A percentile compares a stretch with the other conserved stretches of the same genome.
phyloP scores from a whole-genome alignment of 192 early-diverging fungal genomes.

The Endogone sp. region DNA sequence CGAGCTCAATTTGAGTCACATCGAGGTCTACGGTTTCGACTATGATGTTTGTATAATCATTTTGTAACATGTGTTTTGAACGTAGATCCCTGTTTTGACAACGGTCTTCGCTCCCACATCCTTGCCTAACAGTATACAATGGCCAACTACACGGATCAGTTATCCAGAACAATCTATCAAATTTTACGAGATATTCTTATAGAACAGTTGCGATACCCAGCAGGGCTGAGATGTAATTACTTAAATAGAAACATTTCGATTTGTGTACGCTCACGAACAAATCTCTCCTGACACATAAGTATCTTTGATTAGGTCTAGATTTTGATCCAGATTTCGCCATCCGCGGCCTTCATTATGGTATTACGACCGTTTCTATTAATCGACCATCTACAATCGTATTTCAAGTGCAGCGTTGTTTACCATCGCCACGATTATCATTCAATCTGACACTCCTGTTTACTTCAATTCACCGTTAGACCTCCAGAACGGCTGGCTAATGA shows the following conservation, averaged over 20 bases:
- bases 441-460: background rate
- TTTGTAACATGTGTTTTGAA: background rate
- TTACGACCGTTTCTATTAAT: background rate
- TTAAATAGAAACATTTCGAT: no score
- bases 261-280: no score
- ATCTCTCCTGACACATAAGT: no score
- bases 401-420: background rate
- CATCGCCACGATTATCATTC: background rate
- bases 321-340: conserved; percentile 59
- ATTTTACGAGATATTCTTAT: conserved; percentile 54
- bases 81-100: background rate
- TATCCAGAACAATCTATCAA: conserved; percentile 54
- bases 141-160: conserved; percentile 51
- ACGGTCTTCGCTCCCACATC: background rate
- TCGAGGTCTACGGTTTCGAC: conserved; percentile 58
- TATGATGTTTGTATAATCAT: conserved; percentile 42
- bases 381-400: background rate
- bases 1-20: conserved; percentile 46
- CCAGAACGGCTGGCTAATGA: conserved; percentile 56
- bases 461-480: conserved; percentile 27
- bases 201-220: conserved; percentile 48
- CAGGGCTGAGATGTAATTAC: conserved; percentile 22
- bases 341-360: conserved; percentile 55
- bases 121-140: conserved; percentile 45
- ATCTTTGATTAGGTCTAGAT: no score